Evolutionary conservation across 495 filamentous ascomycete genomes (phyloP), one percentile per base, ranked within the genome.

Genomic region (Jackrogersella multiformis): DNA sequence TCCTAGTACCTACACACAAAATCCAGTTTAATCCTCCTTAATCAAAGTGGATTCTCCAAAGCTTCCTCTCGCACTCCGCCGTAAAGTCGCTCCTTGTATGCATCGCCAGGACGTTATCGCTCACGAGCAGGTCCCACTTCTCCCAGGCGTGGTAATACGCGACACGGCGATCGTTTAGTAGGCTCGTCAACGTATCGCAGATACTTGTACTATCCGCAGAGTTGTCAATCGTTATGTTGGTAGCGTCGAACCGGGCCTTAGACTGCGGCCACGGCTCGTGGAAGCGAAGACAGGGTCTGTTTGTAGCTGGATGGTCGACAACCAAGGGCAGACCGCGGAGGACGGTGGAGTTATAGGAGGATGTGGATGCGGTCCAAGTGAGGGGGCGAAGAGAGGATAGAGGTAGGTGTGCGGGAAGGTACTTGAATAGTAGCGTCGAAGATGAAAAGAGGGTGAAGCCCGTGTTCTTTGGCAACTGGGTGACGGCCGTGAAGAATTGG

Each of bases 61-160:
- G 56, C 23, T 69, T 61, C 7, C 44, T 26, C n/a, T 56, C 61
- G 9, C 49, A 60, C 1, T 56, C 56, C 1, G 66, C 54, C 42
- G 54, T 52, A 34, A 80, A 86, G 10, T 79, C 78, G 21, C 79
- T 84, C 16, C 84, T 64, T 5, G 83, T 85, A 64, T 87, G 83
- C 69, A 86, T 68, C 70, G 84, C 81, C 5, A 79, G 64, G 3
- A 79, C 67, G 49, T 87, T 86, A 66, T 87, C 86, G 56, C 65
- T 82, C 9, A 88, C 70, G 13, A 88, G 61, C 30, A 86, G n/a
- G 72, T 88, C 85, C 0, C 84, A 85, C 64, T 81, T 77, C 48
- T 84, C 74, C 85, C 84, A 87, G 46, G 66, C 75, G 79, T 58
- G 79, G 65, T 66, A 81, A 57, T 74, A 76, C 15, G 77, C 80